Evolutionary conservation across 495 filamentous ascomycete genomes (phyloP).

Genomic region (Parmelia sp.): DNA sequence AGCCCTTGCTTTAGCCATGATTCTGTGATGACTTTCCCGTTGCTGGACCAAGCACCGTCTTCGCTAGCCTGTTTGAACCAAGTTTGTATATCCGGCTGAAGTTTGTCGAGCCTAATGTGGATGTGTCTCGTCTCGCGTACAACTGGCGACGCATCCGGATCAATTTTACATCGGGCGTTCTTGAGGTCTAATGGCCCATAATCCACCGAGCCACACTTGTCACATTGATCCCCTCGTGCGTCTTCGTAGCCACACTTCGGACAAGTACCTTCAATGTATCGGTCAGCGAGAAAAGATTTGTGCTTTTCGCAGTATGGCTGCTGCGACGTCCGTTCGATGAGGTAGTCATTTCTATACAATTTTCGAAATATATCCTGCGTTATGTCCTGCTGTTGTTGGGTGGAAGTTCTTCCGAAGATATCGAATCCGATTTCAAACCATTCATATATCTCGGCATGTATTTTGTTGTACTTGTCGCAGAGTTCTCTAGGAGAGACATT

Average conservation of each 20-base stretch:
- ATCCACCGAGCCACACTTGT: slow-evolving; percentile 63
- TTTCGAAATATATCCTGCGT: slow-evolving; percentile 78
- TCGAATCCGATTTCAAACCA: slow-evolving; percentile 87
- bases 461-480: slow-evolving; percentile 77
- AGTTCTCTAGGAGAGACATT: slow-evolving; percentile 63
- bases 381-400: slow-evolving; percentile 75
- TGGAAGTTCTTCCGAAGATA: slow-evolving; percentile 77
- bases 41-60: slow-evolving; percentile 69
- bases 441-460: slow-evolving; percentile 79
- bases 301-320: slow-evolving; percentile 88
- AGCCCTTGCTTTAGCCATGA: slow-evolving; percentile 79
- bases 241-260: slow-evolving; percentile 72
- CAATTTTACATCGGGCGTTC: slow-evolving; percentile 68
- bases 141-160: slow-evolving; percentile 65
- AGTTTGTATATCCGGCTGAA: slow-evolving; percentile 63
- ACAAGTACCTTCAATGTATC: slow-evolving; percentile 88
- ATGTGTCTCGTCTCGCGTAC: slow-evolving; percentile 65
- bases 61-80: slow-evolving; percentile 58
- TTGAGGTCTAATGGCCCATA: slow-evolving; percentile 67
- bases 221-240: slow-evolving; percentile 81
- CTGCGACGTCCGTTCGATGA: slow-evolving; percentile 66
- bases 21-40: slow-evolving; percentile 63
- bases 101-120: slow-evolving; percentile 72
- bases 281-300: slow-evolving; percentile 80
- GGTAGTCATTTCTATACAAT: slow-evolving; percentile 70